Evolutionary conservation across 768 basidiomycete species (phyloP).

Genomic region (Mycena chlorophos): DNA sequence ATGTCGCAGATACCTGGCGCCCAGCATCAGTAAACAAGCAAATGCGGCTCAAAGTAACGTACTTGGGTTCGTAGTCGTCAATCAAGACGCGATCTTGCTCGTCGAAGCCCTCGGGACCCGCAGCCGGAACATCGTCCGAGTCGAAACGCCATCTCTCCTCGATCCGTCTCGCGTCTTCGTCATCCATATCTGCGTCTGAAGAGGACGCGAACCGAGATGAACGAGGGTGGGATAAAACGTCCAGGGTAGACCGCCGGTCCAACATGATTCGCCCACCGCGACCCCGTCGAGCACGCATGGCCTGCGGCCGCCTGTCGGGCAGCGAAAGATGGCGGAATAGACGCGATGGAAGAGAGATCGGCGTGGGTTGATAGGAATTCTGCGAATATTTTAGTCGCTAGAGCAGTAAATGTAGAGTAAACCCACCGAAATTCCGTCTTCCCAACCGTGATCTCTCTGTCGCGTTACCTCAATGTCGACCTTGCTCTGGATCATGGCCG

Average conservation of each 20-base stretch:
- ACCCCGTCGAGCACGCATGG: constrained; percentile 75
- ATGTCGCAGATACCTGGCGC: constrained; percentile 53
- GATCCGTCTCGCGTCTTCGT: constrained; percentile 44
- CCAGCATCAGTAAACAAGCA: background rate
- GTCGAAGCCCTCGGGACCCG: constrained; percentile 54
- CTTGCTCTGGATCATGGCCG: constrained; percentile 57
- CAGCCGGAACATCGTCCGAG: constrained; percentile 57
- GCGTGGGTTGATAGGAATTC: constrained; percentile 72
- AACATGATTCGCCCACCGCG: constrained; percentile 79
- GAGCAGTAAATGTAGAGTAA: background rate
- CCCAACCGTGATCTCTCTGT: constrained; percentile 85
- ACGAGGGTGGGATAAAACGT: constrained; percentile 22
- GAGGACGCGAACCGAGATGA: constrained; percentile 16
- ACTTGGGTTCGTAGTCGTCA: constrained; percentile 68
- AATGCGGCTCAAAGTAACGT: constrained; percentile 20
- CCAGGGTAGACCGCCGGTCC: constrained; percentile 61
- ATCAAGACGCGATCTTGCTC: constrained; percentile 68
- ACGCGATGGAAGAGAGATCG: constrained; percentile 57
- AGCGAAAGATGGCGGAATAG: constrained; percentile 66
- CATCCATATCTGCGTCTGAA: constrained; percentile 23
- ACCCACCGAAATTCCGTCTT: constrained; percentile 82
- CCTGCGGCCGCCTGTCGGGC: constrained; percentile 35
- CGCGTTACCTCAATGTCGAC: constrained; percentile 63
- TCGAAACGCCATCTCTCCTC: constrained; percentile 73
- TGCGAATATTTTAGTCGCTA: constrained; percentile 28